Base-by-base conservation (phyloP, 768 basidiomycete species). In the Mycena crocata region DNA sequence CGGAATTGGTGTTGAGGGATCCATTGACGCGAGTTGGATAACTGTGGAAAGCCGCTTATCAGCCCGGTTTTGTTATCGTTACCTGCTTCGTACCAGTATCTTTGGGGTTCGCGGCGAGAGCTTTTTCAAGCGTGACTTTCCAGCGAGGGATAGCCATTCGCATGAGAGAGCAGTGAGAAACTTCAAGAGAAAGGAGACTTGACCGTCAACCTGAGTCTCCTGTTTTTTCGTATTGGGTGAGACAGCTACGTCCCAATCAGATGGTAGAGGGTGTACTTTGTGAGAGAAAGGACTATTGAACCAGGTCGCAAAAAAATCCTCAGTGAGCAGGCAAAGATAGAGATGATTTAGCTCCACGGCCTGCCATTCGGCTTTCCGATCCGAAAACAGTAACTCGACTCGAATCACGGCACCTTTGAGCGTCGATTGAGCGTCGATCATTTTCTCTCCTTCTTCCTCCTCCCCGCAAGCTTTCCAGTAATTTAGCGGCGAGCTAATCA, bases 21-120 rank as follows among this genome's bases (percentile, higher is more conserved):
- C 87, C 45, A 88, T 75, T 0, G 89, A 87, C 0, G 90, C 87
- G 40, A 93, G 76, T 72, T 92, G 91, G 64, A 84, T 80, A 30
- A 87, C 92, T 92, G 68, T 55, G 3, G 55, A 24, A n/a, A n/a
- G n/a, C n/a, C n/a, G 23, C 23, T 15, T 26, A 51, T 42, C 48
- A 62, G 56, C 32, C 48, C 24, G 15, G 28, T 35, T 30, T 23
- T 44, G 10, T 8, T 13, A n/a, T 31, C n/a, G 14, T 21, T 24
- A 0, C 1, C 42, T 26, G n/a, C n/a, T 8, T 17, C 76, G 40
- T 70, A 85, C 86, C 83, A 44, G 70, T 78, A 63, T 81, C 74
- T 64, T 83, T 79, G 23, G 73, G 70, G 67, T 82, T 76, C 32
- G 83, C 72, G 15, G 79, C 67, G 6, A 88, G 66, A 6, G 85